phyloP scores from a whole-genome alignment of 2,329 filamentous ascomycete species.

The Onygenales sp. region DNA sequence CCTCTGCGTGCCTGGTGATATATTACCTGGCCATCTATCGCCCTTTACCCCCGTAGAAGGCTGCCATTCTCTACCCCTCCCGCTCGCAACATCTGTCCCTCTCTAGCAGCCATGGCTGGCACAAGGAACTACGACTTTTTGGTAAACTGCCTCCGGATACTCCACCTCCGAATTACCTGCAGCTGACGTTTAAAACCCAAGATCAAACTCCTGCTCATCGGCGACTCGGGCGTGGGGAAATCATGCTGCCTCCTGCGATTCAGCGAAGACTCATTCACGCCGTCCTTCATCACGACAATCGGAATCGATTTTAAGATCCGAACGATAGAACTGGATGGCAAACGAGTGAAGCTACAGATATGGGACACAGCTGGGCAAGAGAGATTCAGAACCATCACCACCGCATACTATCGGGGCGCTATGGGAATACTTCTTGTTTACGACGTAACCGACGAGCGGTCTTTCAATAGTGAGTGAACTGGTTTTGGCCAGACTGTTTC shows the following conservation, averaged over 20 bases:
- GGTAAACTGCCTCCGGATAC: slow-evolving; percentile 42
- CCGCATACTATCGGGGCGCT: slow-evolving; percentile 94
- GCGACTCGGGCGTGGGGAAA: slow-evolving; percentile 93
- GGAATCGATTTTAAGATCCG: slow-evolving; percentile 99
- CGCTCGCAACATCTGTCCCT: neutral
- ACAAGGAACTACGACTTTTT: slow-evolving; percentile 99
- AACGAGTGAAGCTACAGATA: slow-evolving; percentile 98
- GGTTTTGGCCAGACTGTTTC: slow-evolving; percentile 12
- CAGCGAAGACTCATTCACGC: slow-evolving; percentile 95
- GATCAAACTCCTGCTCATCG: slow-evolving; percentile 96
- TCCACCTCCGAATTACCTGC: neutral
- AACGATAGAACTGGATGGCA: slow-evolving; percentile 97
- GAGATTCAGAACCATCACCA: slow-evolving; percentile 97
- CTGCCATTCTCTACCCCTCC: neutral
- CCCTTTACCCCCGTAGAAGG: neutral
- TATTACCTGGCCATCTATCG: neutral
- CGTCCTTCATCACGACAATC: slow-evolving; percentile 97
- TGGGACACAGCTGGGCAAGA: slow-evolving; percentile 99
- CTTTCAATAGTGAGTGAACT: slow-evolving; percentile 72
- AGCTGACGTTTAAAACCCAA: slow-evolving; percentile 29
- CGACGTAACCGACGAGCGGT: slow-evolving; percentile 93
- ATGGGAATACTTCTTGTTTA: slow-evolving; percentile 98
- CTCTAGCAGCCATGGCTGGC: slow-evolving; percentile 60
- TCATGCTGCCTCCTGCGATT: slow-evolving; percentile 95
- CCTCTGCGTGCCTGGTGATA: neutral